phyloP scores from a whole-genome alignment of 2,329 filamentous ascomycete species.

The Dactylellina leptospora region DNA sequence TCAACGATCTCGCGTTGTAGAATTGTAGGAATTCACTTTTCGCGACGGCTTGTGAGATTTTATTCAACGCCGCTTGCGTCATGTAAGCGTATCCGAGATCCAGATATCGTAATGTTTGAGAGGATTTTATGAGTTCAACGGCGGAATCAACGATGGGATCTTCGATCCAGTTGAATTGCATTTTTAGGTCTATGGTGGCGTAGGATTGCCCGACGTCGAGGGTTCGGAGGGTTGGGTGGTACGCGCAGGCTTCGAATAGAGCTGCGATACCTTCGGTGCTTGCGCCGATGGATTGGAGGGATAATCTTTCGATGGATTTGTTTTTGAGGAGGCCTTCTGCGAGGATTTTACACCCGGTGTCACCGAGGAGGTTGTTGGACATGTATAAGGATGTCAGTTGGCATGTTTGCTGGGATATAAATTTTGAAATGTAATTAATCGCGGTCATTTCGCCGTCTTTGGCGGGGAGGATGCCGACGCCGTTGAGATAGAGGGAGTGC shows the following conservation, averaged over 20 bases:
- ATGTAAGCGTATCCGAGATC: constrained; percentile 60
- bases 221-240: constrained; percentile 58
- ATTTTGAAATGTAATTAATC: constrained; percentile 42
- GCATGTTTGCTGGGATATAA: constrained; percentile 50
- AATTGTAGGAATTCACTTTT: constrained; percentile 26
- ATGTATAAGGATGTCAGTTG: constrained; percentile 47
- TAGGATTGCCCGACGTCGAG: constrained; percentile 64
- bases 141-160: constrained; percentile 60
- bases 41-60: constrained; percentile 20
- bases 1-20: constrained; percentile 36
- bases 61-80: constrained; percentile 29
- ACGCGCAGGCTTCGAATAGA: constrained; percentile 58
- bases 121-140: constrained; percentile 58
- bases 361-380: constrained; percentile 46
- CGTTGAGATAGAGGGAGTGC: constrained; percentile 45
- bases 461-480: constrained; percentile 43
- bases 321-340: constrained; percentile 36
- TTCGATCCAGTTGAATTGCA: constrained; percentile 64
- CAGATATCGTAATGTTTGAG: constrained; percentile 61
- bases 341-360: constrained; percentile 35
- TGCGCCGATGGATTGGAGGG: constrained; percentile 60
- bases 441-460: constrained; percentile 37
- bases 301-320: constrained; percentile 62
- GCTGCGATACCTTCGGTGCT: constrained; percentile 61
- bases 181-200: constrained; percentile 63